phyloP scores from a whole-genome alignment of 345 rosid genomes.

The Pistacia atlantica region DNA sequence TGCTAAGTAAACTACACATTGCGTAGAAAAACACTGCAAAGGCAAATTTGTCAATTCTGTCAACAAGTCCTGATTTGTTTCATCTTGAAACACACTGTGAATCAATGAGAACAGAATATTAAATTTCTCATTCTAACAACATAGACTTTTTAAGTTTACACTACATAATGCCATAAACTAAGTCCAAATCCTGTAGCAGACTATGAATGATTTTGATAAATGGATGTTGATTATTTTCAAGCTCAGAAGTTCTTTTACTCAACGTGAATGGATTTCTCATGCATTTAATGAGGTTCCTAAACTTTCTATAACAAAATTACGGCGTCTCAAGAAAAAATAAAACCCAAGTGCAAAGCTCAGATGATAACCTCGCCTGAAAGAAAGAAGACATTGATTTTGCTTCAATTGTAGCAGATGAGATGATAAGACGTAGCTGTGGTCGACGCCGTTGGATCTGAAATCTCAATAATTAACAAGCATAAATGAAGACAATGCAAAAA shows the following conservation, averaged over 20 bases:
- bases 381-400: constrained; percentile 83
- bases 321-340: background rate
- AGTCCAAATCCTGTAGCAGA: background rate
- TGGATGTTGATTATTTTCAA: background rate
- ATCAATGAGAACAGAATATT: background rate
- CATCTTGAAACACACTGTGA: background rate
- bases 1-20: background rate
- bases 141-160: background rate
- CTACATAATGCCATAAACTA: background rate
- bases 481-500: constrained; percentile 4
- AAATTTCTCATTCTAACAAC: background rate
- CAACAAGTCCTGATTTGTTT: background rate
- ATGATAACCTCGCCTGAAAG: constrained; percentile 69
- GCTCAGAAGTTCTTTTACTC: constrained; percentile 2
- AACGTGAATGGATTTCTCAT: background rate
- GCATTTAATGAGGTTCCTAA: background rate
- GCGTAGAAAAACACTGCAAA: background rate
- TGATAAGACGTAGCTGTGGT: constrained; percentile 85
- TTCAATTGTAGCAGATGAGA: constrained; percentile 97
- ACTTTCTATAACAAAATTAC: background rate
- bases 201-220: background rate
- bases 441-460: constrained; percentile 82
- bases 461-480: constrained; percentile 18
- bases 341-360: constrained; percentile 10
- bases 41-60: background rate